Percentiles rank a stretch among this genome's conserved stretches.
phyloP scores from a whole-genome alignment of 2,329 filamentous ascomycete species.

The Claviceps fusiformis region DNA sequence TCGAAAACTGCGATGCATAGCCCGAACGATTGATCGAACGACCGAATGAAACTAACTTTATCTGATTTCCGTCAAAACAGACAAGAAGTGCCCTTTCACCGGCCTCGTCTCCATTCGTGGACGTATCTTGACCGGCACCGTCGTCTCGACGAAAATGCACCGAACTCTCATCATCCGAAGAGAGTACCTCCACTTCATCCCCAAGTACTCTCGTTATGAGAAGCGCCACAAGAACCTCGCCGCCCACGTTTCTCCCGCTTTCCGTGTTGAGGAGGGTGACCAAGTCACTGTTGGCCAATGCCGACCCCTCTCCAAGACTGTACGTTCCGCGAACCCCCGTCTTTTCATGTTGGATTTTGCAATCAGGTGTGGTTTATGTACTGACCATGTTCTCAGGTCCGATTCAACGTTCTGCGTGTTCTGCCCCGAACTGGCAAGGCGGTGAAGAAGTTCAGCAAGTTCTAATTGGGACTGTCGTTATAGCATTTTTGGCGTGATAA shows the following conservation, averaged over 20 bases:
- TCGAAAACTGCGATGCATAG: background rate
- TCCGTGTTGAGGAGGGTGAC: conserved; percentile 99
- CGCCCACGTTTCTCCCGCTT: conserved; percentile 96
- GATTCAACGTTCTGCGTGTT: conserved; percentile 99
- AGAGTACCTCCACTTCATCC: conserved; percentile 99
- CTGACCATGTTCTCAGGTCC: conserved; percentile 48
- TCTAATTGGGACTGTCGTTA: conserved; percentile 52
- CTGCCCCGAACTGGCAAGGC: conserved; percentile 93
- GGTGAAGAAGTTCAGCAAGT: conserved; percentile 98
- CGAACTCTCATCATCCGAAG: conserved; percentile 97
- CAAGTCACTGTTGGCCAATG: conserved; percentile 99
- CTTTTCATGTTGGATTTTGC: background rate
- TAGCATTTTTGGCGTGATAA: conserved; percentile 45
- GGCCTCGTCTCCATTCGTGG: conserved; percentile 98
- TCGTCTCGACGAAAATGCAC: conserved; percentile 99
- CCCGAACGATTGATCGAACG: background rate
- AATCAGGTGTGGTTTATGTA: background rate
- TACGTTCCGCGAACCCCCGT: conserved; percentile 40
- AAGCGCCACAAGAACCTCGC: conserved; percentile 99
- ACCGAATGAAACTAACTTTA: conserved; percentile 2
- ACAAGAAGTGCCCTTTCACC: conserved; percentile 99
- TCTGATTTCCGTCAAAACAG: conserved; percentile 30
- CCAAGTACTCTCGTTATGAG: conserved; percentile 99
- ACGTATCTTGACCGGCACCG: conserved; percentile 98
- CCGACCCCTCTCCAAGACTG: conserved; percentile 98